Evolutionary conservation across 225 moss, liverwort and hornwort species (phyloP).

Genomic region (Pleurozium schreberi): DNA sequence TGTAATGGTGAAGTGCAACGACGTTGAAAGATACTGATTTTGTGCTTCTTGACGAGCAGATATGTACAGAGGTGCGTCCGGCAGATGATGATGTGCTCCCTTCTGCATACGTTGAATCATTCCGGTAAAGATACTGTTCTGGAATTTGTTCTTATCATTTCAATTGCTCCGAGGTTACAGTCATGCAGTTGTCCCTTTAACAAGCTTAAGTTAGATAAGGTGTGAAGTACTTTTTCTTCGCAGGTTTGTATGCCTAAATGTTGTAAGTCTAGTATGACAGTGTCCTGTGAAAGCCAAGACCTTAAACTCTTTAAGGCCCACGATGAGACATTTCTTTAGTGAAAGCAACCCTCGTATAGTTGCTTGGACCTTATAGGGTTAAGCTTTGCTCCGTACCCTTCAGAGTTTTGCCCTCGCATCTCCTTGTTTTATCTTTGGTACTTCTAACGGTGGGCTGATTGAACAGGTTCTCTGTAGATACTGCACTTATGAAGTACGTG

Average conservation of each 20-base stretch:
- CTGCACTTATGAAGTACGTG: constrained; percentile 78
- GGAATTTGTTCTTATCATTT: neutral
- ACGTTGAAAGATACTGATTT: neutral
- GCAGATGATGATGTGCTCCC: constrained; percentile 82
- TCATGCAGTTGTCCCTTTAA: neutral
- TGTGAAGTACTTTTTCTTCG: neutral
- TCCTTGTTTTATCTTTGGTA: neutral
- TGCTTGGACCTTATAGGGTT: neutral
- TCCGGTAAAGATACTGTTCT: constrained; percentile 34
- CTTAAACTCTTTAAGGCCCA: neutral
- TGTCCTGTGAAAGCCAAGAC: neutral
- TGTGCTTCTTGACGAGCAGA: constrained; percentile 18
- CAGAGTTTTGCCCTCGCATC: neutral
- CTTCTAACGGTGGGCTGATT: neutral
- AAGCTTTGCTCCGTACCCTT: neutral
- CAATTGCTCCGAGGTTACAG: neutral
- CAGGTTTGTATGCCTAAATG: neutral
- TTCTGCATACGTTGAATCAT: constrained; percentile 70
- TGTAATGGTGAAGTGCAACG: neutral
- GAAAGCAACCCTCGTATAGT: neutral
- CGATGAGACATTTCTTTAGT: neutral
- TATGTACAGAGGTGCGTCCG: constrained; percentile 61
- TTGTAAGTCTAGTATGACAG: neutral
- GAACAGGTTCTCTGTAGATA: constrained; percentile 66
- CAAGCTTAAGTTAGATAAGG: neutral